Percentiles rank a stretch among this genome's conserved stretches.
Conservation (phyloP, 352 stramenopile genomes). For the Elongisporangium prolatum region DNA sequence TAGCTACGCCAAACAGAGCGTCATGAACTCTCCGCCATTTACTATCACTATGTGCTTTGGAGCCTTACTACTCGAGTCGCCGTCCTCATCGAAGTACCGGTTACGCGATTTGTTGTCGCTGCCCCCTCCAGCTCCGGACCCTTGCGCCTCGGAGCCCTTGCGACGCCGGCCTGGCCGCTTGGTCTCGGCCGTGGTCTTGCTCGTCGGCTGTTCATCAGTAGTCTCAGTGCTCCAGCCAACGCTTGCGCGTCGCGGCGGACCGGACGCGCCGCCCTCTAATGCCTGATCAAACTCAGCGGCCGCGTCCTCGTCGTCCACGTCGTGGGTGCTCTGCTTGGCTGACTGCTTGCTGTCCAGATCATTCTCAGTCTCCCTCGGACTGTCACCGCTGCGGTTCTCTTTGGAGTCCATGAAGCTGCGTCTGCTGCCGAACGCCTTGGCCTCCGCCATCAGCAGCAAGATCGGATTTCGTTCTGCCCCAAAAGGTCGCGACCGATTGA, state of each 20-base stretch:
- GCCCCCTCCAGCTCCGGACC: slow-evolving; percentile 5
- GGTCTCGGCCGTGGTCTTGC: slow-evolving; percentile 25
- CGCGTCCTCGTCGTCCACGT: slow-evolving; percentile 47
- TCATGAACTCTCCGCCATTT: neutral
- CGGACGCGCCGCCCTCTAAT: slow-evolving; percentile 15
- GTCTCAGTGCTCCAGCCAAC: slow-evolving; percentile 56
- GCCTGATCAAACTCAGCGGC: slow-evolving; percentile 30
- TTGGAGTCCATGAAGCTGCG: neutral
- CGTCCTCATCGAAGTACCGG: slow-evolving; percentile 71
- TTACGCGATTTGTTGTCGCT: slow-evolving; percentile 49
- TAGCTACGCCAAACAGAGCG: slow-evolving; percentile 25
- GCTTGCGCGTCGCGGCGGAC: slow-evolving; percentile 44
- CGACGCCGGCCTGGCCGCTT: slow-evolving; percentile 55
- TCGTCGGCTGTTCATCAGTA: slow-evolving; percentile 18
- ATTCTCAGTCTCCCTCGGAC: neutral
- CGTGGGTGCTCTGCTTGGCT: slow-evolving; percentile 11
- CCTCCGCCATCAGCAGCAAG: neutral
- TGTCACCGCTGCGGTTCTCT: neutral
- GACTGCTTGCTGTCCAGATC: slow-evolving; percentile 2
- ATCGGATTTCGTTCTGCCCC: neutral
- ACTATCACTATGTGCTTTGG: neutral
- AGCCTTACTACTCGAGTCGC: slow-evolving; percentile 43
- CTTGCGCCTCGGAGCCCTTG: slow-evolving; percentile 39
- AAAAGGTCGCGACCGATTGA: neutral
- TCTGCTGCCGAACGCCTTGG: neutral